A percentile compares a stretch with the other conserved stretches of the same genome.
phyloP scores from a whole-genome alignment of 495 filamentous ascomycete genomes.

The Penicillium cosmopolitanum region DNA sequence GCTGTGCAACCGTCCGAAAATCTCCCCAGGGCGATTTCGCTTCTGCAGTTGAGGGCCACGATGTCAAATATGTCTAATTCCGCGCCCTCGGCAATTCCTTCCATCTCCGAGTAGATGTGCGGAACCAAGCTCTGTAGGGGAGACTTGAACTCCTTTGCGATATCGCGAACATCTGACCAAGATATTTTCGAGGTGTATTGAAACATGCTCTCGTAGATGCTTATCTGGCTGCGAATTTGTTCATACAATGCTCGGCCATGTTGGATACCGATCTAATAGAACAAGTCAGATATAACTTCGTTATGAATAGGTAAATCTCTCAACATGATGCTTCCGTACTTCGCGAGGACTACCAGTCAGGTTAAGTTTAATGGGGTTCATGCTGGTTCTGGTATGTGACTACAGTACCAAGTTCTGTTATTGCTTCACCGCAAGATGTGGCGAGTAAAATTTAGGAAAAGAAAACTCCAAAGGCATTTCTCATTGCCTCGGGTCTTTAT shows the following conservation, averaged over 20 bases:
- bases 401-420: not conserved
- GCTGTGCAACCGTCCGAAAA: constrained; percentile 69
- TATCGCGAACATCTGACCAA: constrained; percentile 51
- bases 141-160: constrained; percentile 49
- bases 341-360: constrained; percentile 34
- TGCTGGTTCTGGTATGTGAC: not conserved
- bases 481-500: not conserved
- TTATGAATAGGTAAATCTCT: not conserved
- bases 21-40: constrained; percentile 66
- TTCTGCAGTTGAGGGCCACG: constrained; percentile 67
- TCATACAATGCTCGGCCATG: constrained; percentile 52
- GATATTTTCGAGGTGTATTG: constrained; percentile 47
- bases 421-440: not conserved
- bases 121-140: constrained; percentile 45
- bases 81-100: constrained; percentile 64
- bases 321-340: constrained; percentile 16
- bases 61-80: constrained; percentile 57
- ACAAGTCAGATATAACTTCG: not conserved
- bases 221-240: constrained; percentile 51
- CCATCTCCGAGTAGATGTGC: constrained; percentile 55
- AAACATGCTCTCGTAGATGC: constrained; percentile 58
- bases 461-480: not conserved
- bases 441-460: not conserved
- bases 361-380: constrained; percentile 25
- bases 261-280: constrained; percentile 54